A percentile compares a stretch with the other conserved stretches of the same genome.
These are phyloP conservation scores for Miscanthus sacchariflorus DNA, from an alignment of 202 grass and related monocot species.

Conservation along the genomic window DNA sequence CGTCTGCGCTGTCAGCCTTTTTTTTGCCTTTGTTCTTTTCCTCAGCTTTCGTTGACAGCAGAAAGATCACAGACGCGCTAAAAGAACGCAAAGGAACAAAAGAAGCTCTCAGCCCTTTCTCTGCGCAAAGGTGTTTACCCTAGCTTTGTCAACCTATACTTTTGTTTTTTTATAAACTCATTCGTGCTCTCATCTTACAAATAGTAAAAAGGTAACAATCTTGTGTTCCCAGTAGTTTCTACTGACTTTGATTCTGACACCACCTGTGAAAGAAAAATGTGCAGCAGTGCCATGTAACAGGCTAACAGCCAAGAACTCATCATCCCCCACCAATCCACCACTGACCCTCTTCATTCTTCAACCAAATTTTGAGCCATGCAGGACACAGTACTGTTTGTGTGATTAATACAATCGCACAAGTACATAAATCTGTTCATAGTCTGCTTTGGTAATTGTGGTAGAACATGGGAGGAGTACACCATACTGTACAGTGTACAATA, in stretches of 20 bases:
- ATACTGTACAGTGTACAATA: neutral
- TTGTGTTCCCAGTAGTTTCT: constrained; percentile 1
- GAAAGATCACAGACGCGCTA: constrained; percentile 51
- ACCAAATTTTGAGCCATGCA: neutral
- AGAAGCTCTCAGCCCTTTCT: constrained; percentile 46
- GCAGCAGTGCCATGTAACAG: neutral
- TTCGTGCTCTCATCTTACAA: constrained; percentile 21
- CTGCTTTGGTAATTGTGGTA: constrained; percentile 12
- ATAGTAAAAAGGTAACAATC: neutral
- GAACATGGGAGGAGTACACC: neutral
- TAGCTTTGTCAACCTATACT: constrained; percentile 55
- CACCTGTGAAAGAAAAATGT: constrained; percentile 22
- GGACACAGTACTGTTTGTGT: neutral
- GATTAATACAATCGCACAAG: neutral
- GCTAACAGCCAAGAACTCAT: neutral
- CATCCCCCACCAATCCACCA: neutral
- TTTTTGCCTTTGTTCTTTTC: constrained; percentile 57
- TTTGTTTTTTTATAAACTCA: neutral
- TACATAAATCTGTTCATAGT: constrained; percentile 14
- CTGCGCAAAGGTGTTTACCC: constrained; percentile 49
- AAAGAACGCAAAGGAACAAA: constrained; percentile 48
- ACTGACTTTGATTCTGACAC: constrained; percentile 16
- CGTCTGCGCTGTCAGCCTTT: constrained; percentile 31
- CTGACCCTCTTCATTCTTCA: constrained; percentile 2
- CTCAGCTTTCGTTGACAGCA: constrained; percentile 54